Conservation (phyloP, 495 filamentous ascomycete species). For the Hypoxylon intermedium region DNA sequence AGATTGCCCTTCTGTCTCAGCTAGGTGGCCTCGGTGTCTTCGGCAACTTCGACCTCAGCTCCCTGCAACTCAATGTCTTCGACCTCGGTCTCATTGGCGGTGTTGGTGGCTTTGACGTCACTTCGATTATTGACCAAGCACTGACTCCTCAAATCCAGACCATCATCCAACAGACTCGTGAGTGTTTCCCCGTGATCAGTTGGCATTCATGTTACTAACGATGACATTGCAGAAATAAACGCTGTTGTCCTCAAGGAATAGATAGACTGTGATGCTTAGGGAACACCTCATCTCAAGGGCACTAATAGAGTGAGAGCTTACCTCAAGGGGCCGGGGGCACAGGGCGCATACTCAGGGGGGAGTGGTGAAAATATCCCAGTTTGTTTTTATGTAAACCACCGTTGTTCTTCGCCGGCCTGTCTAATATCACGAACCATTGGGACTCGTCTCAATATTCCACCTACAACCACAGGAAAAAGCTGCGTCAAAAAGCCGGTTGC, state of each 20-base stretch:
- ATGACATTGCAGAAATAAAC: conserved; percentile 21
- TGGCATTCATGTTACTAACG: not conserved
- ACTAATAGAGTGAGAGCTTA: conserved; percentile 18
- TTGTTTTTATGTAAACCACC: conserved; percentile 25
- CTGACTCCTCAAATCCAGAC: conserved; percentile 49
- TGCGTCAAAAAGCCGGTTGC: conserved; percentile 21
- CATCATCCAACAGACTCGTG: conserved; percentile 43
- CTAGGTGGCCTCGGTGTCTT: conserved; percentile 53
- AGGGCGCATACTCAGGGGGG: not conserved
- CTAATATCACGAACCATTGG: conserved; percentile 24
- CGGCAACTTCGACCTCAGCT: conserved; percentile 52
- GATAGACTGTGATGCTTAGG: not conserved
- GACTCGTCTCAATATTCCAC: conserved; percentile 10
- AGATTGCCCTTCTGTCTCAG: conserved; percentile 51
- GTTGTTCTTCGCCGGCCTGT: conserved; percentile 22
- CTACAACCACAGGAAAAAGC: conserved; percentile 16
- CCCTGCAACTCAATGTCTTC: conserved; percentile 49
- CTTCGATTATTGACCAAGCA: conserved; percentile 46
- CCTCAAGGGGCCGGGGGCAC: not conserved
- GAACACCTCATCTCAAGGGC: conserved; percentile 13
- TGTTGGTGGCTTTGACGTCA: conserved; percentile 48
- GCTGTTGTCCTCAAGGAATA: conserved; percentile 26
- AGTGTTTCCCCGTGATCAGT: not conserved
- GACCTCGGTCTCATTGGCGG: conserved; percentile 50
- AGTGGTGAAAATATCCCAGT: conserved; percentile 10